phyloP scores from a whole-genome alignment of 1,284 basidiomycete genomes.

The Cutaneotrichosporon arboriforme region DNA sequence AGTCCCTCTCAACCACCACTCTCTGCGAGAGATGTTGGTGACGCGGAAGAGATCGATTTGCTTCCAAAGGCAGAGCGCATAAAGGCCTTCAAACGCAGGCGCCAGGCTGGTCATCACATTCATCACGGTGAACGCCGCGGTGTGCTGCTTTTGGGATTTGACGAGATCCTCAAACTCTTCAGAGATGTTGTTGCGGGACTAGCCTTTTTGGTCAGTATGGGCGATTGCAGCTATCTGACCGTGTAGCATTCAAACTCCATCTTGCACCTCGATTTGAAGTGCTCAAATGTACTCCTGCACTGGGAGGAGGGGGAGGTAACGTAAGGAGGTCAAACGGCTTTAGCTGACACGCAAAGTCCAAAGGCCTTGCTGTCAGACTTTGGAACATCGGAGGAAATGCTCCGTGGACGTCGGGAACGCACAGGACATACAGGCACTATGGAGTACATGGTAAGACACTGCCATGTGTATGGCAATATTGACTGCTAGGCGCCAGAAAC shows the following conservation, averaged over 20 bases:
- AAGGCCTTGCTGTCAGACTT: conserved; percentile 86
- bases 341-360: conserved; percentile 35
- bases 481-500: conserved; percentile 65
- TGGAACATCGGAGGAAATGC: conserved; percentile 85
- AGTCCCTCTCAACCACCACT: conserved; percentile 15
- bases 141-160: conserved; percentile 70
- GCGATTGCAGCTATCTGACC: background rate
- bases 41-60: conserved; percentile 53
- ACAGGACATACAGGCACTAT: conserved; percentile 90
- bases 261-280: conserved; percentile 85
- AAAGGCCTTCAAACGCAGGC: conserved; percentile 49
- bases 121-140: conserved; percentile 50
- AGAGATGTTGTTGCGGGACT: conserved; percentile 71
- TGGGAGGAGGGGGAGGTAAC: conserved; percentile 84
- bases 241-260: conserved; percentile 74
- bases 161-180: conserved; percentile 71
- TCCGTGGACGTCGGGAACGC: conserved; percentile 60
- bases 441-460: conserved; percentile 51
- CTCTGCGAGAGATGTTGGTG: conserved; percentile 24
- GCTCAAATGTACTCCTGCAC: conserved; percentile 84
- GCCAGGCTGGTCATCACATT: conserved; percentile 37
- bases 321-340: conserved; percentile 16
- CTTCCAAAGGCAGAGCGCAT: conserved; percentile 55
- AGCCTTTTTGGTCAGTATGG: conserved; percentile 66
- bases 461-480: too few species aligned